Percentiles rank a stretch among this genome's conserved stretches.
phyloP scores from a whole-genome alignment of 2,329 filamentous ascomycete genomes.

The Fusarium goolgardi region DNA sequence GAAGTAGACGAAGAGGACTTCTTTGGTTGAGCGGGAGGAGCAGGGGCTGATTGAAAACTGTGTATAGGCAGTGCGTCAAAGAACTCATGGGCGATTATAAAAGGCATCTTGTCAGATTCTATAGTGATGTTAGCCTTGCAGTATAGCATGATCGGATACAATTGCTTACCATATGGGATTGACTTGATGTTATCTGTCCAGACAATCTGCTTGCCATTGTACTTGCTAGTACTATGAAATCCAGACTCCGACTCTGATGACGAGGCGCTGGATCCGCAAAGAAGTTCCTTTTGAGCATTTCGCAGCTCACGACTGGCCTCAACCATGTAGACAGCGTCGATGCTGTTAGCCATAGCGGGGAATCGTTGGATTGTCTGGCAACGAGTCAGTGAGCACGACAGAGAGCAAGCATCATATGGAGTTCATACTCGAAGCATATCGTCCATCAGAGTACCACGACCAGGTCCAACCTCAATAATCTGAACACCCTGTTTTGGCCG shows the following conservation, averaged over 20 bases:
- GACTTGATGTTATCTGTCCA: constrained; percentile 92
- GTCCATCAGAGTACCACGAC: constrained; percentile 95
- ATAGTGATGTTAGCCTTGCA: constrained; percentile 15
- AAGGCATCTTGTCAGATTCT: constrained; percentile 79
- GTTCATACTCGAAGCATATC: constrained; percentile 84
- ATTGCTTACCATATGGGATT: constrained; percentile 72
- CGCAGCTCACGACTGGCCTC: constrained; percentile 89
- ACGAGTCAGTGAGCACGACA: neutral
- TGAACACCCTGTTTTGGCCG: constrained; percentile 78
- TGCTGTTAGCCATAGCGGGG: constrained; percentile 76
- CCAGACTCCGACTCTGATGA: constrained; percentile 79
- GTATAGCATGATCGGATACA: neutral
- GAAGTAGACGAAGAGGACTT: constrained; percentile 45
- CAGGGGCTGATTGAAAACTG: constrained; percentile 81
- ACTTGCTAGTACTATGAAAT: constrained; percentile 79
- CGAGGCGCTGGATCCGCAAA: constrained; percentile 77
- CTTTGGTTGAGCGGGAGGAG: constrained; percentile 46
- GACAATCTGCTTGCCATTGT: constrained; percentile 77
- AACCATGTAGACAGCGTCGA: constrained; percentile 92
- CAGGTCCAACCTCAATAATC: constrained; percentile 93
- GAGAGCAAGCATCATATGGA: neutral
- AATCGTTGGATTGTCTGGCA: constrained; percentile 84
- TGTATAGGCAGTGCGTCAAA: constrained; percentile 98
- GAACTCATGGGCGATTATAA: constrained; percentile 97
- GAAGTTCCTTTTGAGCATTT: constrained; percentile 79